Evolutionary conservation across 148 eudicot species (phyloP).

Genomic region (Chenopodium suecicum): DNA sequence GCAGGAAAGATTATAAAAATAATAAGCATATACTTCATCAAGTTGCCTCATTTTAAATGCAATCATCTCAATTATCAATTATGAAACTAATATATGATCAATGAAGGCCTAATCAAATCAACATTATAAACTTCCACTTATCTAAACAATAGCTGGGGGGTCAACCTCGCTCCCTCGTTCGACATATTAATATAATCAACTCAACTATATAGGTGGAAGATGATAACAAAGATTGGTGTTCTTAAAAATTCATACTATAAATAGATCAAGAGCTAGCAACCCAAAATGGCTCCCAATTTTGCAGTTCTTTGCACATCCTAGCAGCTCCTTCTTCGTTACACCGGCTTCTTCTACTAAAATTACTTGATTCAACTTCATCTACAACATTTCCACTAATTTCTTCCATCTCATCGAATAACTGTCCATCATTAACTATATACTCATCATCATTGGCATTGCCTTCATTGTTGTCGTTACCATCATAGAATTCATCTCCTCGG

Average conservation of each 20-base stretch:
- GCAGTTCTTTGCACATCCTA: slow-evolving; percentile 16
- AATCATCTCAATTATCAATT: too few relatives aligned
- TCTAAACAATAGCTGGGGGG: too few relatives aligned
- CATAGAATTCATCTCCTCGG: background rate
- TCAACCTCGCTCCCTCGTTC: too few relatives aligned
- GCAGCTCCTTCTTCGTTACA: slow-evolving; percentile 21
- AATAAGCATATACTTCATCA: too few relatives aligned
- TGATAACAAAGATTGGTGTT: background rate
- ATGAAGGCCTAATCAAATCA: too few relatives aligned
- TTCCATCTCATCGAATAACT: background rate
- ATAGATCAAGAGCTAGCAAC: slow-evolving; percentile 23
- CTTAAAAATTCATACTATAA: background rate
- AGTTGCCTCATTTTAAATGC: too few relatives aligned
- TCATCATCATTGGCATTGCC: background rate
- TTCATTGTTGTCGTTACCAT: background rate
- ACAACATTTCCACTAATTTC: background rate
- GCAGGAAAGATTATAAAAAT: too few relatives aligned
- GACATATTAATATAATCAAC: too few relatives aligned
- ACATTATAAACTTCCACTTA: too few relatives aligned
- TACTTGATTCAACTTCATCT: slow-evolving; percentile 2
- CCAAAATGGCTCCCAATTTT: slow-evolving; percentile 31
- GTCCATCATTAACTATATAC: background rate
- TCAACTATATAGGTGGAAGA: background rate
- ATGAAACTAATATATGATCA: too few relatives aligned
- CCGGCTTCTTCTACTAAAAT: slow-evolving; percentile 27